Evolutionary conservation across 371 early-diverging fungal genomes (phyloP).

Genomic region (Lichtheimia ornata): DNA sequence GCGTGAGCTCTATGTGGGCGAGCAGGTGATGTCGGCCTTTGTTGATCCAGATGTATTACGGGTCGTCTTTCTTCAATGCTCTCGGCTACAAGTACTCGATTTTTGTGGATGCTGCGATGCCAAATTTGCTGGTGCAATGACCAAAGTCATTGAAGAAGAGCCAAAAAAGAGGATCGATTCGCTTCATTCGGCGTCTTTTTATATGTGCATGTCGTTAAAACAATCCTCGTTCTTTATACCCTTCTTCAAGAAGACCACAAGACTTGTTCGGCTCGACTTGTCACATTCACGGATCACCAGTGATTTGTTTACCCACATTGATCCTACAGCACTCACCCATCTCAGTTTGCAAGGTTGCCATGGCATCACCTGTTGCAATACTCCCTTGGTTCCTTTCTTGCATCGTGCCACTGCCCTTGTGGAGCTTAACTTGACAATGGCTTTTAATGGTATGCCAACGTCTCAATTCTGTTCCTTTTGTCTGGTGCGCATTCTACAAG

Average conservation of each 20-base stretch:
- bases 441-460: slow-evolving; percentile 22
- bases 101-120: slow-evolving; percentile 32
- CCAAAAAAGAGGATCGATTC: slow-evolving; percentile 1
- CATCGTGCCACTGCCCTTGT: slow-evolving; percentile 7
- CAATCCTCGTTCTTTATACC: slow-evolving; percentile 35
- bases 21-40: slow-evolving; percentile 37
- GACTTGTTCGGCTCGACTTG: slow-evolving; percentile 30
- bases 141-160: slow-evolving; percentile 18
- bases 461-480: slow-evolving; percentile 27
- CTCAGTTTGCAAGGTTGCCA: slow-evolving; percentile 36
- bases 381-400: slow-evolving; percentile 18
- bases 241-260: slow-evolving; percentile 26
- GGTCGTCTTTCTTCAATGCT: slow-evolving; percentile 26
- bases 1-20: slow-evolving; percentile 28
- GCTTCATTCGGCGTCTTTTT: slow-evolving; percentile 23
- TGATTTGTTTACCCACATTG: slow-evolving; percentile 21
- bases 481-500: slow-evolving; percentile 4
- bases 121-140: slow-evolving; percentile 23
- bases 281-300: slow-evolving; percentile 35
- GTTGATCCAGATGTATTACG: slow-evolving; percentile 24
- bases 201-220: slow-evolving; percentile 34
- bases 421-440: slow-evolving; percentile 31
- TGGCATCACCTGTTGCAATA: slow-evolving; percentile 27
- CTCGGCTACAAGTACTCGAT: slow-evolving; percentile 23
- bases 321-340: slow-evolving; percentile 24